Evolutionary conservation across 2,329 filamentous ascomycete genomes (phyloP).

Genomic region (Sporothrix pseudoabietina): DNA sequence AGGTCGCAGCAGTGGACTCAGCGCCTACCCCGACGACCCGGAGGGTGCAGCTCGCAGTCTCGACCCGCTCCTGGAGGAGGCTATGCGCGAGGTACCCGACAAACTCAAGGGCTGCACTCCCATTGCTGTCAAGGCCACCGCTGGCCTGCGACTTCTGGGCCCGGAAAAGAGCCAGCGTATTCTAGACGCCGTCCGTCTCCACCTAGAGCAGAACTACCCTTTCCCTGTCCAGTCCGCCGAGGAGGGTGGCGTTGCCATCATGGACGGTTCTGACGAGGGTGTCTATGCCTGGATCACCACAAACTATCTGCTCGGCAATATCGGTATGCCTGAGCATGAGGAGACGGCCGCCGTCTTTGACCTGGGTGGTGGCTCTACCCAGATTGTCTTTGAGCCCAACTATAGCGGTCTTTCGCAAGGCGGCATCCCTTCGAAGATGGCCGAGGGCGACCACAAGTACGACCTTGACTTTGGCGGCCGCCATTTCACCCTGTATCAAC

Average conservation of each 20-base stretch:
- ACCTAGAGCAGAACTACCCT: conserved; percentile 85
- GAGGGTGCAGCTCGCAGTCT: conserved; percentile 86
- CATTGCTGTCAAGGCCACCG: conserved; percentile 96
- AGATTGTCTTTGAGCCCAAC: conserved; percentile 97
- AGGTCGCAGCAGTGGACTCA: conserved; percentile 67
- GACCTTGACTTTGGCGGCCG: conserved; percentile 82
- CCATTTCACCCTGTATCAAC: conserved; percentile 91
- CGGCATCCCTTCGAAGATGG: conserved; percentile 82
- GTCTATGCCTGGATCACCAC: conserved; percentile 99
- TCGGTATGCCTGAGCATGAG: conserved; percentile 85
- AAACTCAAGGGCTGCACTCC: conserved; percentile 90
- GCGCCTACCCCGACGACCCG: conserved; percentile 83
- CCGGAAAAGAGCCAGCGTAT: conserved; percentile 79
- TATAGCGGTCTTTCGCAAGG: conserved; percentile 73
- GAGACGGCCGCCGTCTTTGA: conserved; percentile 95
- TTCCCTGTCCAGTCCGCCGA: conserved; percentile 90
- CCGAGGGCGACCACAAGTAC: conserved; percentile 95
- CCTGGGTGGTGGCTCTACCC: conserved; percentile 92
- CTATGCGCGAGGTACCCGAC: conserved; percentile 81
- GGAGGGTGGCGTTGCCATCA: conserved; percentile 88
- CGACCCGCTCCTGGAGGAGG: conserved; percentile 83
- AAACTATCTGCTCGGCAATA: conserved; percentile 97
- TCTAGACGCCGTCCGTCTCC: conserved; percentile 76
- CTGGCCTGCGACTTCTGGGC: conserved; percentile 86
- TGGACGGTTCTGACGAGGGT: conserved; percentile 96